phyloP scores from a whole-genome alignment of 2,329 filamentous ascomycete species.

The Phyllachora maydis region DNA sequence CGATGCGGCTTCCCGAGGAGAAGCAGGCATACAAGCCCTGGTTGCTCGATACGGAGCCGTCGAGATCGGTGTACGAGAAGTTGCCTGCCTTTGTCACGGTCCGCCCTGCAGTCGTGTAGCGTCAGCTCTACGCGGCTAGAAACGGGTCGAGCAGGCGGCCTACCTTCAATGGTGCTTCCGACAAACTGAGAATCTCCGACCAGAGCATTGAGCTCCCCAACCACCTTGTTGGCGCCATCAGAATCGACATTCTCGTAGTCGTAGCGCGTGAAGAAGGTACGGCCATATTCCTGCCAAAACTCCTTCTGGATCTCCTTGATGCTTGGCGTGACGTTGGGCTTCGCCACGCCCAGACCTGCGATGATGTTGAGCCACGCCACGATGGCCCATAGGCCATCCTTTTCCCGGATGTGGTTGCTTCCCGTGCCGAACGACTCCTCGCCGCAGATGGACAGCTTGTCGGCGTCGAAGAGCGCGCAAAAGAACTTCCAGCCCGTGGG shows the following conservation, averaged over 20 bases:
- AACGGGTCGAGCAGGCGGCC: conserved; percentile 4
- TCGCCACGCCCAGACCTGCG: conserved; percentile 72
- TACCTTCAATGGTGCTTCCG: conserved; percentile 60
- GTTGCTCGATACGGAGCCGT: conserved; percentile 86
- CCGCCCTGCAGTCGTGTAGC: conserved; percentile 37
- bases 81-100: conserved; percentile 82
- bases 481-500: conserved; percentile 99
- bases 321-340: conserved; percentile 61
- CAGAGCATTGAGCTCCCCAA: conserved; percentile 58
- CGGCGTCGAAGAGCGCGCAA: conserved; percentile 81
- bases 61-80: conserved; percentile 97
- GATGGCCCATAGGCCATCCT: conserved; percentile 94
- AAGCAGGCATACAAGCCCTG: conserved; percentile 93
- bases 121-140: background rate
- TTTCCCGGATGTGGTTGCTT: conserved; percentile 97
- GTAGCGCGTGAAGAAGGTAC: conserved; percentile 97
- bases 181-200: conserved; percentile 58
- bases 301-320: conserved; percentile 93
- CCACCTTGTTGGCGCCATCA: conserved; percentile 77
- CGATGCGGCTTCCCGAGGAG: conserved; percentile 83
- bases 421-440: conserved; percentile 97
- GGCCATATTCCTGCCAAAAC: conserved; percentile 92
- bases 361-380: conserved; percentile 99
- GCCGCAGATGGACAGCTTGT: conserved; percentile 95
- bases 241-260: conserved; percentile 94